Conservation (phyloP, 768 basidiomycete genomes). For the Termitomyces sp. region DNA sequence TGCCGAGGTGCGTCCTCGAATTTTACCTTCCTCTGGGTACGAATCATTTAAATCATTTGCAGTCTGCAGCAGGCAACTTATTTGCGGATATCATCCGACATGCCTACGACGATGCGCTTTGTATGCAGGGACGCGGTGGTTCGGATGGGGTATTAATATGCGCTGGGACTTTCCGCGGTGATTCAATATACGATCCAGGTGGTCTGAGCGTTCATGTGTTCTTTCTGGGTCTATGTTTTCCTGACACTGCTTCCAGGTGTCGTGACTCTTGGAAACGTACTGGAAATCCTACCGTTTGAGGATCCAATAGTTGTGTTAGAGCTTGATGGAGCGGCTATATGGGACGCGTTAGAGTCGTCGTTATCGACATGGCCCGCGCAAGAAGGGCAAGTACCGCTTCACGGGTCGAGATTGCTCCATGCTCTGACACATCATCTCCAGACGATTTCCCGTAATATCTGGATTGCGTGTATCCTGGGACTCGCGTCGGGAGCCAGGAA, state of each 20-base stretch:
- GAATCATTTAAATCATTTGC: slow-evolving; percentile 1
- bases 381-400: slow-evolving; percentile 60
- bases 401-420: not conserved
- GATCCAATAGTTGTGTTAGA: slow-evolving; percentile 81
- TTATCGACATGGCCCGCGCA: slow-evolving; percentile 82
- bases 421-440: slow-evolving; percentile 19
- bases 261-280: slow-evolving; percentile 78
- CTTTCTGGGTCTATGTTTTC: not conserved
- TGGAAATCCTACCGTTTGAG: slow-evolving; percentile 87
- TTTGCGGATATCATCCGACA: slow-evolving; percentile 81
- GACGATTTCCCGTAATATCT: slow-evolving; percentile 85
- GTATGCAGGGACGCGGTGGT: slow-evolving; percentile 51
- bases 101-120: slow-evolving; percentile 70
- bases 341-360: slow-evolving; percentile 72
- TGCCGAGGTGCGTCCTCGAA: slow-evolving; percentile 44
- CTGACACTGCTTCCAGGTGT: slow-evolving; percentile 37
- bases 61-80: slow-evolving; percentile 77
- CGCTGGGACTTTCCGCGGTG: slow-evolving; percentile 82
- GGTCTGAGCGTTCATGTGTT: not conserved
- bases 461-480: slow-evolving; percentile 88
- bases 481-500: slow-evolving; percentile 61
- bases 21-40: not conserved
- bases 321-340: slow-evolving; percentile 71
- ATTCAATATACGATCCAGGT: slow-evolving; percentile 82
- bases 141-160: slow-evolving; percentile 80